Evolutionary conservation across 2,329 filamentous ascomycete genomes (phyloP).

Genomic region (Zasmidium citrigriseum): DNA sequence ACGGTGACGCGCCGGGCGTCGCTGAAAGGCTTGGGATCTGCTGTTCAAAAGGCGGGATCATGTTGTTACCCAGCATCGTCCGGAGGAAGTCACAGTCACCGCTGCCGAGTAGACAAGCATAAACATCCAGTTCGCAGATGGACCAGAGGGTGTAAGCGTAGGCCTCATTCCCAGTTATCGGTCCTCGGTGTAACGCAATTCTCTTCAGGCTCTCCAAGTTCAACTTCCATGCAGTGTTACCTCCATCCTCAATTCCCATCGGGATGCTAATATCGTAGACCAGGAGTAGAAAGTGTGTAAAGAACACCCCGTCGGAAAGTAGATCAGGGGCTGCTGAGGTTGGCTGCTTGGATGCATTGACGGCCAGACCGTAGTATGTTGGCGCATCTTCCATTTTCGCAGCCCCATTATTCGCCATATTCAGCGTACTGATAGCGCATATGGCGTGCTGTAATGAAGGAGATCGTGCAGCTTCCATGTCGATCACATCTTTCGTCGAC

Average conservation of each 20-base stretch:
- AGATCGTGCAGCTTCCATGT: slow-evolving; percentile 48
- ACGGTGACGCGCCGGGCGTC: slow-evolving; percentile 20
- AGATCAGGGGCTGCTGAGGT: slow-evolving; percentile 53
- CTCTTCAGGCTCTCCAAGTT: slow-evolving; percentile 55
- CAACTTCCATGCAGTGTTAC: slow-evolving; percentile 55
- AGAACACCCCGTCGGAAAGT: slow-evolving; percentile 58
- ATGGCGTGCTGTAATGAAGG: slow-evolving; percentile 59
- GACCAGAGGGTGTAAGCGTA: slow-evolving; percentile 57
- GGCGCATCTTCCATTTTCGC: slow-evolving; percentile 50
- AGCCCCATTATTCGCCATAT: slow-evolving; percentile 49
- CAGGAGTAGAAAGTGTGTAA: slow-evolving; percentile 59
- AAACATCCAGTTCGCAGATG: slow-evolving; percentile 57
- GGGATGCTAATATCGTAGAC: slow-evolving; percentile 54
- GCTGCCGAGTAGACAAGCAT: slow-evolving; percentile 55
- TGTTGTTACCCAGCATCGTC: slow-evolving; percentile 48
- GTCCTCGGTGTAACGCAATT: slow-evolving; percentile 50
- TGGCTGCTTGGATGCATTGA: slow-evolving; percentile 41
- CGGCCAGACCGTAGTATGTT: slow-evolving; percentile 57
- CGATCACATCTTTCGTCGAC: slow-evolving; percentile 28
- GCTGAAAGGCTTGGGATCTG: slow-evolving; percentile 21
- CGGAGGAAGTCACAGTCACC: slow-evolving; percentile 53
- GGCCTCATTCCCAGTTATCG: slow-evolving; percentile 41
- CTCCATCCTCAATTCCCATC: slow-evolving; percentile 28
- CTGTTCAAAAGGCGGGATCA: slow-evolving; percentile 45
- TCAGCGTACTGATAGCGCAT: slow-evolving; percentile 58